A percentile compares a stretch with the other conserved stretches of the same genome.
phyloP scores from a whole-genome alignment of 1,284 basidiomycete species.

The Cutaneotrichosporon sp. region DNA sequence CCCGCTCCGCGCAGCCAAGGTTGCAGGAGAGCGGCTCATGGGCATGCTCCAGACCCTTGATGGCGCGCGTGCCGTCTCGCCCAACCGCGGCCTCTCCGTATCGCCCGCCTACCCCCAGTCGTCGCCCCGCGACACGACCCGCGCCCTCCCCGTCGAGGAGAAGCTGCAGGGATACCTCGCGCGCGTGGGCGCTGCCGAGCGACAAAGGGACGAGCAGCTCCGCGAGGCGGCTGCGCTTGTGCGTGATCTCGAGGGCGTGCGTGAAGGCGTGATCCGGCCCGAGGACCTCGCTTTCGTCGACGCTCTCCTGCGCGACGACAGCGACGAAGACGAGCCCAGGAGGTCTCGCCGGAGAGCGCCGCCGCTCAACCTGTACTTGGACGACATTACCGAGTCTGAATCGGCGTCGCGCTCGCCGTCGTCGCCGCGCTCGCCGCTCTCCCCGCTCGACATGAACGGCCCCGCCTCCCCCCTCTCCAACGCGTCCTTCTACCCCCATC shows the following conservation, averaged over 20 bases:
- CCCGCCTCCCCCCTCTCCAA: background rate
- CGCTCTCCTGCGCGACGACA: conserved; percentile 5
- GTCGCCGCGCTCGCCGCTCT: background rate
- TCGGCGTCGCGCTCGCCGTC: background rate
- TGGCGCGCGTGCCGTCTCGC: too few relatives aligned
- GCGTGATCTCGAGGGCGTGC: conserved; percentile 9
- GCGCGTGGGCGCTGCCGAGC: conserved; percentile 12
- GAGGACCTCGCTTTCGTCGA: background rate
- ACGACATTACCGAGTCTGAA: background rate
- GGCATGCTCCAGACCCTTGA: background rate
- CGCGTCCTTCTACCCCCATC: background rate
- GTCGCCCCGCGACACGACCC: background rate
- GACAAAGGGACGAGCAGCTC: conserved; percentile 14
- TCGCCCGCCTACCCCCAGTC: background rate
- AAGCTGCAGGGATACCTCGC: conserved; percentile 4
- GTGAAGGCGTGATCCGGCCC: background rate
- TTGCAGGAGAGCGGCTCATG: background rate
- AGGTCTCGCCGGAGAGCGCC: background rate
- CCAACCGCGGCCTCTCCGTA: background rate
- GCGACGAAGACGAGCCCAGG: background rate
- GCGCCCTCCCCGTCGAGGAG: conserved; percentile 3
- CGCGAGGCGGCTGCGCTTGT: conserved; percentile 10
- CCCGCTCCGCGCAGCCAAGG: background rate
- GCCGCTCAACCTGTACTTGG: background rate
- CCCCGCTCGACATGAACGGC: background rate